Base-by-base conservation (phyloP, 768 basidiomycete genomes). In the Cubamyces lactineus region DNA sequence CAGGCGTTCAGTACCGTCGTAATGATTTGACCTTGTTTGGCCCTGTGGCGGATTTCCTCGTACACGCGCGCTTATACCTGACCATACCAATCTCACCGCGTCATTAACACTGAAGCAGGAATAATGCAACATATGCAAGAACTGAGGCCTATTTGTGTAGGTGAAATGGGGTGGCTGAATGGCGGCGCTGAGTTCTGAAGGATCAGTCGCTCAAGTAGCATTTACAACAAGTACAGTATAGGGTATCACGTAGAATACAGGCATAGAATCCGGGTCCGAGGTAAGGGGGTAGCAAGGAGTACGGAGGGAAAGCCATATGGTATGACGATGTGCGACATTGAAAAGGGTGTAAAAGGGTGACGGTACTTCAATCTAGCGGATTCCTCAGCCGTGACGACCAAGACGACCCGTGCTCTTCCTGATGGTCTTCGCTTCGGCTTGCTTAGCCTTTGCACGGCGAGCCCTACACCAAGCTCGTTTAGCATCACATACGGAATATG, bases 361-460 rank as follows among this genome's bases (percentile, higher is more conserved):
- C 43, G 3, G 43, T 45, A 21, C 23, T 26, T 34, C 34, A 28
- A 28, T 3, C 4, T 19, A 52, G 28, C 28, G 16, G 48, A 23
- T 11, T 34, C 4, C 49, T 69, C 64, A 71, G 26, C 69, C 72
- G 34, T 70, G 68, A 17, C 81, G 73, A 0, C 83, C 83, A 48
- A 84, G 76, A 16, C 75, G 75, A 40, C 77, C 77, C 9, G 79
- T 79, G 58, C 70, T 76, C 72, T 83, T 84, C 70, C 75, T 79
- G 65, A 85, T 79, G 19, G 74, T 72, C 69, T 82, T 81, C 7
- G 80, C 78, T 66, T 84, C 80, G 15, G 77, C 79, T 62, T 83
- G 82, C 66, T 84, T 85, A 7, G 79, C 77, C 70, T 81, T 82
- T 13, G 83, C 83, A 49, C 80, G 81, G 34, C 70, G 73, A 24